phyloP scores from a whole-genome alignment of 1,284 basidiomycete species.

The Melampsora occidentalis region DNA sequence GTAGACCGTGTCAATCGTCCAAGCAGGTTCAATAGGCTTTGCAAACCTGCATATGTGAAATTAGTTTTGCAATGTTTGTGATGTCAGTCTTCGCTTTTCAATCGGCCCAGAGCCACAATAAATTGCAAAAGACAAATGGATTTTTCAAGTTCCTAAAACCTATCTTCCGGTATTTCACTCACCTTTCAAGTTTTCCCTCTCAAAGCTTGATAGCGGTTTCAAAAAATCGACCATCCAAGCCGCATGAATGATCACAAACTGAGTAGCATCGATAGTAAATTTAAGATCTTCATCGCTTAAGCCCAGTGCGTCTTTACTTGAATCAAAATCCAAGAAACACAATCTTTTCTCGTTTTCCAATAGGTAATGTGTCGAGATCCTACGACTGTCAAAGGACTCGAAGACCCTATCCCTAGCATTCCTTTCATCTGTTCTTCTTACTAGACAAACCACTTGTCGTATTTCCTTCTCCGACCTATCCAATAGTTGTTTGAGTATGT shows the following conservation, averaged over 20 bases:
- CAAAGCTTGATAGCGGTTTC: constrained; percentile 46
- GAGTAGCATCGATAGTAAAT: not conserved
- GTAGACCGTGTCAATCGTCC: not conserved
- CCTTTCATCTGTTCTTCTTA: not conserved
- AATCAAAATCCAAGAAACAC: constrained; percentile 15
- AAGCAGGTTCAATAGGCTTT: not conserved
- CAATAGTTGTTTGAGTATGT: constrained; percentile 46
- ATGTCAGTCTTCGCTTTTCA: no score
- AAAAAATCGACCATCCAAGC: constrained; percentile 51
- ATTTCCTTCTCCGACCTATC: not conserved
- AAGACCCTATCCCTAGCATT: not conserved
- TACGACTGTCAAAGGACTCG: not conserved
- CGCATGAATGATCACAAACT: constrained; percentile 45
- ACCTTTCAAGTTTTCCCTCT: constrained; percentile 33
- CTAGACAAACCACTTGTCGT: not conserved
- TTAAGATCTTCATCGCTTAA: constrained; percentile 19
- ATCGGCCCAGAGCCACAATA: no score
- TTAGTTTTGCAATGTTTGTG: no score
- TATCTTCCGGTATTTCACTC: not conserved
- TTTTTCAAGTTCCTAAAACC: not conserved
- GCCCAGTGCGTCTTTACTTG: constrained; percentile 46
- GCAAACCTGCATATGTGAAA: not conserved
- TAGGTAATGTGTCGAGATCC: not conserved
- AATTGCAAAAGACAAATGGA: no score
- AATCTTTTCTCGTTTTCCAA: not conserved